Percentiles rank a stretch among this genome's conserved stretches.
Evolutionary conservation across 768 basidiomycete species (phyloP).

Genomic region (Pisolithus tinctorius): DNA sequence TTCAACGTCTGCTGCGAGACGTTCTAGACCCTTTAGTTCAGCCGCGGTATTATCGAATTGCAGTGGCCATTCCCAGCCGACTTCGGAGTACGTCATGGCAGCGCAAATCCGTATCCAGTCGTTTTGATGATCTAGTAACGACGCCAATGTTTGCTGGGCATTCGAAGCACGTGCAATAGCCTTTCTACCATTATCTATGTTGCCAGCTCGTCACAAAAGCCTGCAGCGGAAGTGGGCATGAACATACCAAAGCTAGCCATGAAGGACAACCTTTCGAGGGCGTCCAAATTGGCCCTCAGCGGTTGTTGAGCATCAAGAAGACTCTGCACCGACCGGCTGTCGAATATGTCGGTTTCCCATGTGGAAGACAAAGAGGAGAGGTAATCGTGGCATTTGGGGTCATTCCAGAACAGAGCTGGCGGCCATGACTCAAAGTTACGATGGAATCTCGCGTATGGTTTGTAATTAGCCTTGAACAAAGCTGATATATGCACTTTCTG

Average conservation of each 20-base stretch:
- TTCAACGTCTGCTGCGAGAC: slow-evolving; percentile 7
- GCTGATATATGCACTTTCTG: slow-evolving; percentile 28
- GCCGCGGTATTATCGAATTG: neutral
- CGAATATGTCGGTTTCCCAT: slow-evolving; percentile 27
- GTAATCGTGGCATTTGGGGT: slow-evolving; percentile 13
- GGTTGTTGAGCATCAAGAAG: slow-evolving; percentile 14
- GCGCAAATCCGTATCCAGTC: slow-evolving; percentile 18
- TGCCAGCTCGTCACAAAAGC: neutral
- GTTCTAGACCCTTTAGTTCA: slow-evolving; percentile 1
- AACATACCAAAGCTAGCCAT: slow-evolving; percentile 24
- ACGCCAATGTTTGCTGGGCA: slow-evolving; percentile 6
- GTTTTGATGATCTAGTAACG: slow-evolving; percentile 12
- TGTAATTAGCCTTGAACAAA: slow-evolving; percentile 25
- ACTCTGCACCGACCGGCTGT: slow-evolving; percentile 10
- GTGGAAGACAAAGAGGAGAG: slow-evolving; percentile 11
- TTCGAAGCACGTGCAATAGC: neutral
- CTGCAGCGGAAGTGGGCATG: neutral
- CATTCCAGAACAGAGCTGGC: slow-evolving; percentile 26
- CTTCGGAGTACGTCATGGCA: slow-evolving; percentile 19
- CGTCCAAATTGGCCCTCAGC: slow-evolving; percentile 11
- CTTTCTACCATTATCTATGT: slow-evolving; percentile 12
- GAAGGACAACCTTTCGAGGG: slow-evolving; percentile 22
- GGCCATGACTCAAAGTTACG: slow-evolving; percentile 19
- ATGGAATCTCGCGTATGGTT: slow-evolving; percentile 17
- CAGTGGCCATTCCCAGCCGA: slow-evolving; percentile 16